Evolutionary conservation across 1,139 yeast species (phyloP).

Genomic region (Taphrina flavorubra): DNA sequence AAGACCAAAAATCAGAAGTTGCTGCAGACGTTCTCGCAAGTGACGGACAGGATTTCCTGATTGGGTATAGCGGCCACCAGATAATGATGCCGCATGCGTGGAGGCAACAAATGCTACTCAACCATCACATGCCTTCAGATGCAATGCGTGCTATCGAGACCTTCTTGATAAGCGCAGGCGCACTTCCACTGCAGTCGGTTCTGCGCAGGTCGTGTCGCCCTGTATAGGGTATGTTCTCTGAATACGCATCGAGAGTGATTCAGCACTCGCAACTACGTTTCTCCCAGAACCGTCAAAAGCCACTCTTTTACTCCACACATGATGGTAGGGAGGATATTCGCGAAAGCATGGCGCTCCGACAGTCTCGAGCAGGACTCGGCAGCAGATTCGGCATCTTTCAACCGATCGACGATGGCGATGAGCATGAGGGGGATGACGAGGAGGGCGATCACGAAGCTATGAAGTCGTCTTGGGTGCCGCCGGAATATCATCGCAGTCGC

Average conservation of each 20-base stretch:
- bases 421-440: conserved; percentile 18
- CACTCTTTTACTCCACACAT: conserved; percentile 32
- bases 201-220: background rate
- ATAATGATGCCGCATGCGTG: background rate
- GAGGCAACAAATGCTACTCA: background rate
- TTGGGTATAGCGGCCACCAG: background rate
- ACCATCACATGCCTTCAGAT: background rate
- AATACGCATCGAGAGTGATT: conserved; percentile 30
- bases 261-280: conserved; percentile 37
- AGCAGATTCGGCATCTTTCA: conserved; percentile 27
- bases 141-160: too few species aligned
- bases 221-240: conserved; percentile 15
- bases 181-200: background rate
- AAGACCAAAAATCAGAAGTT: too few species aligned
- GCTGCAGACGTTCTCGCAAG: background rate
- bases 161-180: background rate
- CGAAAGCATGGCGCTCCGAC: conserved; percentile 36
- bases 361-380: conserved; percentile 24
- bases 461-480: conserved; percentile 37
- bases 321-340: conserved; percentile 36
- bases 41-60: background rate
- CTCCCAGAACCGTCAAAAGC: conserved; percentile 13
- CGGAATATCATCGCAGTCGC: background rate
- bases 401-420: conserved; percentile 21
- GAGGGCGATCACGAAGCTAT: conserved; percentile 33